Percentiles rank a stretch among this genome's conserved stretches.
Evolutionary conservation across 129 eudicot species (phyloP).

Genomic region (Arctium minus): DNA sequence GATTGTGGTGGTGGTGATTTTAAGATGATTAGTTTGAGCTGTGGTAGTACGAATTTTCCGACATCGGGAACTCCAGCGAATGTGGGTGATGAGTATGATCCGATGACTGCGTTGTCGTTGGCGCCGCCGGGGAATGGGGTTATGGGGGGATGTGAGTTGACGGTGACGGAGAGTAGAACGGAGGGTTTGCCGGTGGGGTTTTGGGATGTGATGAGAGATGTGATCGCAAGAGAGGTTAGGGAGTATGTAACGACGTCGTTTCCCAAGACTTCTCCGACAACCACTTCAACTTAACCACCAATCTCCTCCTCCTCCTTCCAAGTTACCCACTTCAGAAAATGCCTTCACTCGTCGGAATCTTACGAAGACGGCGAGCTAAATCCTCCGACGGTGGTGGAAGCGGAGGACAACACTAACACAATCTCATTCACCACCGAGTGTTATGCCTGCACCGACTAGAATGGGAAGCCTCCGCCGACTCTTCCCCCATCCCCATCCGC

Average conservation of each 20-base stretch:
- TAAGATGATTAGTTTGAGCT: conserved; percentile 4
- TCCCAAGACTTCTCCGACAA: conserved; percentile 13
- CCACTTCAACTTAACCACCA: no score
- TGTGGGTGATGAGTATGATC: conserved; percentile 31
- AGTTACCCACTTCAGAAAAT: no score
- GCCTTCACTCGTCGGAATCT: no score
- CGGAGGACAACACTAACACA: no score
- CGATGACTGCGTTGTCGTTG: conserved; percentile 55
- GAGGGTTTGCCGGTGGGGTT: conserved; percentile 34
- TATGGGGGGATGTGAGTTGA: conserved; percentile 18
- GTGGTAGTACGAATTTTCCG: neutral
- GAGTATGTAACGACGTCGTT: conserved; percentile 69
- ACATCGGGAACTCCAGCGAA: conserved; percentile 27
- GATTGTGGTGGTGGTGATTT: conserved; percentile 1
- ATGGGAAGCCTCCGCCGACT: no score
- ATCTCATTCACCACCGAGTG: no score
- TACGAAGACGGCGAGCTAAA: no score
- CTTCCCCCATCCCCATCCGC: no score
- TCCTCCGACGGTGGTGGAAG: no score
- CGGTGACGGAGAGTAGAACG: neutral
- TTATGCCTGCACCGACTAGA: no score
- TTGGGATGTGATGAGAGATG: conserved; percentile 56
- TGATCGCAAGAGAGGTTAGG: conserved; percentile 67
- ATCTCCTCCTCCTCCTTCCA: no score
- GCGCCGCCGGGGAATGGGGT: conserved; percentile 55